These are phyloP conservation scores for Pseudomassariella vexata DNA, from an alignment of 2,329 filamentous ascomycete species.

Conservation along the genomic window DNA sequence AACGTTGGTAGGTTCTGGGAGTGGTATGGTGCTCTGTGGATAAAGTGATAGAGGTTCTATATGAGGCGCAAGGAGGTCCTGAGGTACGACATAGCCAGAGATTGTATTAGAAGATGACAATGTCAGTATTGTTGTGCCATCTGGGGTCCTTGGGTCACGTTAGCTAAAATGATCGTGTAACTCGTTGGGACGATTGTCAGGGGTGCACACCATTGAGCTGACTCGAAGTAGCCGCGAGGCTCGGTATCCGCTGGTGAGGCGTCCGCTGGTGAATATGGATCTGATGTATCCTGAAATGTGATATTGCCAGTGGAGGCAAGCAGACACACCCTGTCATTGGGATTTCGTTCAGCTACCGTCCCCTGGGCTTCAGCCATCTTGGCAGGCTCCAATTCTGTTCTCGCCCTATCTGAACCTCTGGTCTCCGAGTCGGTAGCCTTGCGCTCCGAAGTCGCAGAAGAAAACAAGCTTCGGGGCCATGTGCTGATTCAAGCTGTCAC, in stretches of 20 bases:
- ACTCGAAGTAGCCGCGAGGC: conserved; percentile 31
- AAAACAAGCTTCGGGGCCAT: too few species aligned
- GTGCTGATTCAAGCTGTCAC: too few species aligned
- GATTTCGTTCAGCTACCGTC: conserved; percentile 9
- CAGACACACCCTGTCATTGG: conserved; percentile 16
- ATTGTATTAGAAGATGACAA: conserved; percentile 49
- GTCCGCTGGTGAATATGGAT: conserved; percentile 1
- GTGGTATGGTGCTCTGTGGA: conserved; percentile 41
- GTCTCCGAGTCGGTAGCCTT: not conserved
- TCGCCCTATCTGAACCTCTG: too few species aligned
- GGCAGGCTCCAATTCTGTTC: too few species aligned
- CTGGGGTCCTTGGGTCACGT: conserved; percentile 43
- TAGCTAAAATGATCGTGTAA: conserved; percentile 5
- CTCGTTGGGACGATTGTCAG: not conserved
- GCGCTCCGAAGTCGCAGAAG: too few species aligned
- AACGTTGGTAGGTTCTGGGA: conserved; percentile 50
- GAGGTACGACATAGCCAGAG: conserved; percentile 51
- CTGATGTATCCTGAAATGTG: conserved; percentile 7
- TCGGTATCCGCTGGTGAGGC: conserved; percentile 6
- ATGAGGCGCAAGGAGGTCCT: conserved; percentile 43
- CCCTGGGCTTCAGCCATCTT: conserved; percentile 1
- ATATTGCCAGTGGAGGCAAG: conserved; percentile 25
- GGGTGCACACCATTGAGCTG: conserved; percentile 30
- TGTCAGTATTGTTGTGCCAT: conserved; percentile 53
- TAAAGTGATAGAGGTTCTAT: conserved; percentile 28